Conservation (phyloP, 345 rosid genomes). For the Salix brachista region DNA sequence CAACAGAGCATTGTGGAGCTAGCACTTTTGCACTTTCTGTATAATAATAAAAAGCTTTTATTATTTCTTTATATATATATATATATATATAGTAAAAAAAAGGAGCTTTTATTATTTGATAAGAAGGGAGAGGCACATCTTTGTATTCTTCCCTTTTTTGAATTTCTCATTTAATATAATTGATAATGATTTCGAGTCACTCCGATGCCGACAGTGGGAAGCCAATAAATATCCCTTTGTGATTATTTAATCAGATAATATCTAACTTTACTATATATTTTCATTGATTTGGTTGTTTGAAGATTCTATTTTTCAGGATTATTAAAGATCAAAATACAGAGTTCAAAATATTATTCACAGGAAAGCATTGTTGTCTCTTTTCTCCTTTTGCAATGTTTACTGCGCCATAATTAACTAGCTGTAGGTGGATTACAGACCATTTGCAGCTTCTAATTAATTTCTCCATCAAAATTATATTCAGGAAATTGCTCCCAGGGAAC, state of each 20-base stretch:
- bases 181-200: background rate
- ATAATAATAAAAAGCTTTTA: too few relatives aligned
- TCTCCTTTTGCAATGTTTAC: background rate
- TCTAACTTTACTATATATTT: background rate
- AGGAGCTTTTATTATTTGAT: background rate
- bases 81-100: too few relatives aligned
- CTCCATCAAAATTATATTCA: background rate
- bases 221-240: constrained; percentile 7
- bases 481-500: background rate
- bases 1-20: background rate
- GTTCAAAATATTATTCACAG: background rate
- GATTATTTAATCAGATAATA: background rate
- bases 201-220: background rate
- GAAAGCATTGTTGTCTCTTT: background rate
- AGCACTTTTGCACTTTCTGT: background rate
- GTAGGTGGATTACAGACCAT: background rate
- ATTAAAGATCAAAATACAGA: background rate
- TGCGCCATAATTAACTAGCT: background rate
- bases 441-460: background rate
- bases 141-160: background rate
- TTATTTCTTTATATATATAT: too few relatives aligned
- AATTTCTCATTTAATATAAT: background rate
- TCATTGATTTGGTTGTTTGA: background rate
- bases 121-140: background rate
- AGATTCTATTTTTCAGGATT: background rate